A percentile compares a stretch with the other conserved stretches of the same genome.
Evolutionary conservation across 257 asterid genomes (phyloP).

Genomic region (Rubia yunnanensis): DNA sequence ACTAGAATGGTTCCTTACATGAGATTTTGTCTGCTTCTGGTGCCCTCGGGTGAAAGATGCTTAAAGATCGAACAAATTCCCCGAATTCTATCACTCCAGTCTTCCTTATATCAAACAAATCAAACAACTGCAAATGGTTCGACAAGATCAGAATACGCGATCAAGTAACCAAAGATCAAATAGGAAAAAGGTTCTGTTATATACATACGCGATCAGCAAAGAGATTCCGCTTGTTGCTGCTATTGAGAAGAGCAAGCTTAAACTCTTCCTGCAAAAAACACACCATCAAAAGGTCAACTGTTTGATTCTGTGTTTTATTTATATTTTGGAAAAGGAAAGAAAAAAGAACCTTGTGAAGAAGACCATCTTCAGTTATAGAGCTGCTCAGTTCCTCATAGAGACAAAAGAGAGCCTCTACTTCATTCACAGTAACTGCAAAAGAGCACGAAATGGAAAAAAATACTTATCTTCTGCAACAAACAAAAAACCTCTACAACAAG

Average conservation of each 20-base stretch:
- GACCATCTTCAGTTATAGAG: slow-evolving; percentile 59
- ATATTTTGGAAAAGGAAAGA: neutral
- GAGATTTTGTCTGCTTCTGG: slow-evolving; percentile 46
- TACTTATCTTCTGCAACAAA: neutral
- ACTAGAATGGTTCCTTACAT: slow-evolving; percentile 34
- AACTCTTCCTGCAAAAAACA: slow-evolving; percentile 66
- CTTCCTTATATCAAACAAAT: slow-evolving; percentile 55
- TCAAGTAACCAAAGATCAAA: neutral
- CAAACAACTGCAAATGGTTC: slow-evolving; percentile 30
- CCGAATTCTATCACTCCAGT: slow-evolving; percentile 73
- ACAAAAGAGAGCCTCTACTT: slow-evolving; percentile 70
- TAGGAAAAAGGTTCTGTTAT: neutral
- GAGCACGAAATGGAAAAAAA: neutral
- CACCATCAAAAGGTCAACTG: too few relatives aligned
- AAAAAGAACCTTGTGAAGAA: slow-evolving; percentile 61
- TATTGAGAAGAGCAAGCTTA: slow-evolving; percentile 58
- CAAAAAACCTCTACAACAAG: neutral
- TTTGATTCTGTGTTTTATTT: neutral
- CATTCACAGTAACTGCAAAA: slow-evolving; percentile 67
- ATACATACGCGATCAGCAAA: slow-evolving; percentile 57
- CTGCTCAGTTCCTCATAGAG: slow-evolving; percentile 57
- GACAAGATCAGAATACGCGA: neutral
- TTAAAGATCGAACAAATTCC: slow-evolving; percentile 63
- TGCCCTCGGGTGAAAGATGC: slow-evolving; percentile 68
- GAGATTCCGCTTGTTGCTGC: slow-evolving; percentile 46